These are phyloP conservation scores for Colletotrichum somersetense DNA, from an alignment of 2,329 filamentous ascomycete genomes.

Conservation along the genomic window DNA sequence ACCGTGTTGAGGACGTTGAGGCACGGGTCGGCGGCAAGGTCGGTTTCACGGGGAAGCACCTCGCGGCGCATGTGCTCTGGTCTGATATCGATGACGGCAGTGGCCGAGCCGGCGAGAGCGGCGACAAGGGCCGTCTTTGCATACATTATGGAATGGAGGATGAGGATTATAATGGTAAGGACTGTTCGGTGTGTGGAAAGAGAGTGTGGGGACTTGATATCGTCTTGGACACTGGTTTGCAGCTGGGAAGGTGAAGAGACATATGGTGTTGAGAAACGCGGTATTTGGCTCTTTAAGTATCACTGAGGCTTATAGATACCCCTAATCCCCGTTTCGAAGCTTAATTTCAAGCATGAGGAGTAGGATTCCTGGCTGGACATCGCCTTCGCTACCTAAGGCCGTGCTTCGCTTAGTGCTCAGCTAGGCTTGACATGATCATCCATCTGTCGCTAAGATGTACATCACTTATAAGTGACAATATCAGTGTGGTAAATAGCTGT, in stretches of 20 bases:
- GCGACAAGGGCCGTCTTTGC: conserved; percentile 44
- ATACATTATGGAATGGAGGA: conserved; percentile 44
- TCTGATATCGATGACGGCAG: conserved; percentile 39
- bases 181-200: not conserved
- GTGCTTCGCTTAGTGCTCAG: conserved; percentile 13
- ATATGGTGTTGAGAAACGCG: not conserved
- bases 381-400: not conserved
- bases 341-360: conserved; percentile 22
- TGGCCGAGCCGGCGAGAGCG: conserved; percentile 44
- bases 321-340: conserved; percentile 21
- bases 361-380: not conserved
- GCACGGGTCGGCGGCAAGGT: conserved; percentile 39
- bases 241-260: not conserved
- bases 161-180: not conserved
- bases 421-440: conserved; percentile 21
- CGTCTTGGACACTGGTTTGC: not conserved
- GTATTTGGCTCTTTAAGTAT: conserved; percentile 7
- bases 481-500: not conserved
- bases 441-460: not conserved
- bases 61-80: conserved; percentile 41
- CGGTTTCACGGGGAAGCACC: conserved; percentile 46
- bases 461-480: not conserved
- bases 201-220: not conserved
- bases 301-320: not conserved
- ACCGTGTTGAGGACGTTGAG: conserved; percentile 41